Percentiles rank a stretch among this genome's conserved stretches.
Evolutionary conservation across 2,329 filamentous ascomycete species (phyloP).

Genomic region (Neopestalotiopsis clavispora): DNA sequence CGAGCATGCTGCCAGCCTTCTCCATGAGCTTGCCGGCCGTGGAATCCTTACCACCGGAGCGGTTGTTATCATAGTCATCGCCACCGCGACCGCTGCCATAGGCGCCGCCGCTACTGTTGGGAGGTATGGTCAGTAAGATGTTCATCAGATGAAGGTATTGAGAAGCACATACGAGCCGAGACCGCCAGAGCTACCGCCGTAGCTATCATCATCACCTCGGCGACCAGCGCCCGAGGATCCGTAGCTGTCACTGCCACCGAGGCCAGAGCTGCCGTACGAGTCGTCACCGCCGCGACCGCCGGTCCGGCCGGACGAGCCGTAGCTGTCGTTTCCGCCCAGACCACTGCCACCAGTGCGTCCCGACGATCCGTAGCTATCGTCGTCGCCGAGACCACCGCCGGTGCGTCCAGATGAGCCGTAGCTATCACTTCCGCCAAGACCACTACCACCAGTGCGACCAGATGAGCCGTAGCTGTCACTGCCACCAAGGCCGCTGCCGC

Average conservation of each 20-base stretch:
- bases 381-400: background rate
- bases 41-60: constrained; percentile 25
- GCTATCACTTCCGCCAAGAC: constrained; percentile 27
- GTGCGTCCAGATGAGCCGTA: constrained; percentile 22
- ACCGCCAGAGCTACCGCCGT: background rate
- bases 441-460: background rate
- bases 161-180: background rate
- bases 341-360: constrained; percentile 18
- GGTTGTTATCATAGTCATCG: constrained; percentile 23
- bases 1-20: constrained; percentile 57
- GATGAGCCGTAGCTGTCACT: background rate
- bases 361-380: constrained; percentile 21
- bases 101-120: constrained; percentile 14
- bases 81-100: constrained; percentile 10
- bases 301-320: constrained; percentile 25
- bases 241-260: constrained; percentile 32
- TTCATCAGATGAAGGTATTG: background rate
- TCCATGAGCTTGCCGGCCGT: constrained; percentile 62
- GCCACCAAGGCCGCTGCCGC: background rate
- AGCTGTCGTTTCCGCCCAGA: constrained; percentile 29
- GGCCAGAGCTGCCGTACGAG: constrained; percentile 29
- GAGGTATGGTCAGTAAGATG: constrained; percentile 25
- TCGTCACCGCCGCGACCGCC: constrained; percentile 28
- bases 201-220: constrained; percentile 25
- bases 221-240: constrained; percentile 10